These are phyloP conservation scores for Fragosphaeria purpurea DNA, from an alignment of 2,329 filamentous ascomycete genomes.

Conservation along the genomic window DNA sequence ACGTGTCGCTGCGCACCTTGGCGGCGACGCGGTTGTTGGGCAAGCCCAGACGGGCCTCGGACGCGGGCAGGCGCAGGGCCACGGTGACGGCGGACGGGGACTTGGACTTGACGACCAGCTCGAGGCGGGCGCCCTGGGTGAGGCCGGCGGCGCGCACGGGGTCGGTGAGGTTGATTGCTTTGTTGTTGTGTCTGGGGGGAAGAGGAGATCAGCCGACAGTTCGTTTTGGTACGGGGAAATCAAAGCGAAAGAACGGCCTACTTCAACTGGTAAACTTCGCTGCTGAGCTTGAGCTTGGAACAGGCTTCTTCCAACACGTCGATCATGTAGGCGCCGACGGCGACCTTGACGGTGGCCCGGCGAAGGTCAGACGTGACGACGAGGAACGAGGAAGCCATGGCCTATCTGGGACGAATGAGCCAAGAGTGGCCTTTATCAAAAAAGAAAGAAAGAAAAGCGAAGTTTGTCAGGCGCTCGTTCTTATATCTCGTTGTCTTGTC, in stretches of 20 bases:
- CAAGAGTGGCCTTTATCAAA: too few relatives aligned
- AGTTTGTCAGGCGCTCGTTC: not conserved
- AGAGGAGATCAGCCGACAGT: not conserved
- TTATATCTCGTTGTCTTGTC: too few relatives aligned
- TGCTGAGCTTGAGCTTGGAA: conserved; percentile 62
- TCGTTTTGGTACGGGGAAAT: not conserved
- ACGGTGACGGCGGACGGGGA: conserved; percentile 80
- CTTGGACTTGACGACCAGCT: conserved; percentile 78
- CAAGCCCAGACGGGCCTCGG: conserved; percentile 48
- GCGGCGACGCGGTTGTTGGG: conserved; percentile 62
- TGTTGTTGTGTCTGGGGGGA: conserved; percentile 61
- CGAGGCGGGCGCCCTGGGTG: conserved; percentile 76
- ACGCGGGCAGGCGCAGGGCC: conserved; percentile 72
- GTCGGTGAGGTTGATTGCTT: conserved; percentile 73
- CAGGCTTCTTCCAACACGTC: conserved; percentile 86
- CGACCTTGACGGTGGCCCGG: conserved; percentile 73
- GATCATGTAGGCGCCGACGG: conserved; percentile 67
- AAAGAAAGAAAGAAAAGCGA: conserved; percentile 54
- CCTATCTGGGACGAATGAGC: not conserved
- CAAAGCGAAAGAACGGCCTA: conserved; percentile 26
- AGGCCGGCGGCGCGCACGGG: conserved; percentile 78
- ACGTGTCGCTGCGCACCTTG: conserved; percentile 80
- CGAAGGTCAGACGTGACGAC: conserved; percentile 74
- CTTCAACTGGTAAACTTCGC: conserved; percentile 74
- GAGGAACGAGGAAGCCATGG: conserved; percentile 81